These are phyloP conservation scores for Spathaspora hagerdaliae DNA, from an alignment of 805 yeast species.

Conservation along the genomic window DNA sequence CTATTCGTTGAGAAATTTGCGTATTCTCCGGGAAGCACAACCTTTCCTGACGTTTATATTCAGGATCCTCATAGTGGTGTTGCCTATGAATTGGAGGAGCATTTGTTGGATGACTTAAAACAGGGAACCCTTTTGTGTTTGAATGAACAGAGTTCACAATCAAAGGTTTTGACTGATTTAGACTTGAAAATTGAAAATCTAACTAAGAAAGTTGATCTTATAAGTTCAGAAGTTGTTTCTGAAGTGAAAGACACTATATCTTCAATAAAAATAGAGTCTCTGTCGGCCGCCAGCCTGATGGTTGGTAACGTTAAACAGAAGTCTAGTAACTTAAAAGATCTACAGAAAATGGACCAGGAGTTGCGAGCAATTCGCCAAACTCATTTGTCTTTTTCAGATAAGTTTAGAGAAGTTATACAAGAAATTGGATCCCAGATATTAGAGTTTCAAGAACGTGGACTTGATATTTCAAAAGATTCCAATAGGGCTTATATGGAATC, in stretches of 20 bases:
- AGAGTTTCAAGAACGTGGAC: constrained; percentile 47
- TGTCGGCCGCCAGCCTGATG: constrained; percentile 6
- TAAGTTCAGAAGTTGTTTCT: constrained; percentile 9
- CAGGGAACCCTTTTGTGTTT: constrained; percentile 60
- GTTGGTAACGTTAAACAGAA: neutral
- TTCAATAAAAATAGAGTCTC: constrained; percentile 18
- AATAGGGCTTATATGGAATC: constrained; percentile 65
- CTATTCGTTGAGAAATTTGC: constrained; percentile 86
- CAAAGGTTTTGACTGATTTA: constrained; percentile 14
- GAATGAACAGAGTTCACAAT: constrained; percentile 40
- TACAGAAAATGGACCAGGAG: constrained; percentile 49
- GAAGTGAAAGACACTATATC: constrained; percentile 17
- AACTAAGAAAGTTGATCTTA: constrained; percentile 14
- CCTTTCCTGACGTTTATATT: constrained; percentile 77
- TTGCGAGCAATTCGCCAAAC: constrained; percentile 56
- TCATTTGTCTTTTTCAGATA: constrained; percentile 41
- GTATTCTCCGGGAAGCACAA: constrained; percentile 65
- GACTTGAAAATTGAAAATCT: constrained; percentile 16
- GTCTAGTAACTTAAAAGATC: neutral
- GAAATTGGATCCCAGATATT: constrained; percentile 43
- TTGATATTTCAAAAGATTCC: constrained; percentile 33
- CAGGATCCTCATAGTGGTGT: constrained; percentile 57
- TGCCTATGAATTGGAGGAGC: constrained; percentile 79
- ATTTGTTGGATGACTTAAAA: constrained; percentile 51
- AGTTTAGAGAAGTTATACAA: constrained; percentile 39